Evolutionary conservation across 352 stramenopile genomes (phyloP), one percentile per base, ranked within the genome.

Genomic region (Phytophthora parvispora): DNA sequence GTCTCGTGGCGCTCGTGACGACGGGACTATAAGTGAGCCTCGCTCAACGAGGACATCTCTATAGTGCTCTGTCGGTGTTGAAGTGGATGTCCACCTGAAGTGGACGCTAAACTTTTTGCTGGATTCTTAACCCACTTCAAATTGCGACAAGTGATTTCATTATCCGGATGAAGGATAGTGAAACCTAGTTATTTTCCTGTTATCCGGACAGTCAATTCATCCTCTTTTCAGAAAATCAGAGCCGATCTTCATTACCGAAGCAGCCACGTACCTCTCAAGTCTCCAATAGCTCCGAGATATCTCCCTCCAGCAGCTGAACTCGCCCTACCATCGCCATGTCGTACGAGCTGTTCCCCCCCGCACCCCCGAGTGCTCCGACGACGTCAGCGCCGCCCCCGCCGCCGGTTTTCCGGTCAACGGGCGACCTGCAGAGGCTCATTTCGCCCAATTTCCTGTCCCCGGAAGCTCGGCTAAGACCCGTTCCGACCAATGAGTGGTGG

Each of bases 401-500:
- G 5, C 56, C 60, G 36, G 36, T 86, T 47, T 92, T 92, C 66
- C 67, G 48, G 13, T 80, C 68, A 34, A 87, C 82, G 3, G 78
- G 84, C 13, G 84, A 74, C 31, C 63, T 93, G 29, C 53, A 80
- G 47, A 60, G 67, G 53, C 82, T 93, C 69, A 82, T 88, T 55
- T 65, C 68, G 10, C 86, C 86, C 32, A 74, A 69, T 53, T 86
- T 84, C 67, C 43, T 92, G 42, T 60, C 67, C 18, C 56, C 60
- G 9, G 52, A 71, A 38, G 71, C 69, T 27, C 57, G 27, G 25
- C n/a, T 74, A 18, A 60, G 40, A 38, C 79, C 85, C 15, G 72
- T 96, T 52, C 86, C 89, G 13, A 96, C 89, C 15, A 96, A 96
- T 64, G 81, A 86, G 12, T 96, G 89, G 89, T 96, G 89, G 89